Percentiles rank a stretch among this genome's conserved stretches.
Evolutionary conservation across 768 basidiomycete genomes (phyloP).

Genomic region (Tricholoma furcatifolium): DNA sequence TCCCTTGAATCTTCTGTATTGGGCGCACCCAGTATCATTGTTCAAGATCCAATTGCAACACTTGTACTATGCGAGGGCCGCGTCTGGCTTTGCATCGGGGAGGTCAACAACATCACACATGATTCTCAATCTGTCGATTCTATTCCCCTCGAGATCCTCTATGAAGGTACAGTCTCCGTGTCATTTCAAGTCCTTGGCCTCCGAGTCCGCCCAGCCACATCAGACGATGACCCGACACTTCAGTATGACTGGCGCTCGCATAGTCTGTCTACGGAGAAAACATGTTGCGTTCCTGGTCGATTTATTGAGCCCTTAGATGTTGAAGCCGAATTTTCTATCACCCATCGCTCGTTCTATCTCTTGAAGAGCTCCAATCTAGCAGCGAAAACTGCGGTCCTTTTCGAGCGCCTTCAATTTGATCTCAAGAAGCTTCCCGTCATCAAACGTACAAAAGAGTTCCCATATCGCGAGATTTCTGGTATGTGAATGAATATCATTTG

Average conservation of each 20-base stretch:
- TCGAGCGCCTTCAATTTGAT: neutral
- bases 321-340: constrained; percentile 4
- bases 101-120: constrained; percentile 4
- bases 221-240: constrained; percentile 16
- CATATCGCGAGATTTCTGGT: constrained; percentile 4
- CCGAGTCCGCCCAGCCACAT: constrained; percentile 14
- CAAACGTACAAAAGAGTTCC: neutral
- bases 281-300: constrained; percentile 15
- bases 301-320: constrained; percentile 18
- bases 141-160: constrained; percentile 12
- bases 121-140: constrained; percentile 7
- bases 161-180: constrained; percentile 7
- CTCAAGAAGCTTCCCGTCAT: constrained; percentile 1
- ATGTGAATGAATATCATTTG: too few species aligned
- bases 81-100: constrained; percentile 14
- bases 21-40: neutral
- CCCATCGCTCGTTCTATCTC: constrained; percentile 1
- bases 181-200: constrained; percentile 19
- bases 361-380: constrained; percentile 2
- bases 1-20: too few species aligned
- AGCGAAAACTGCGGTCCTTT: neutral
- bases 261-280: constrained; percentile 2
- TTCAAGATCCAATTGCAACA: constrained; percentile 15
- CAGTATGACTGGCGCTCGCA: constrained; percentile 20
- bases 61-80: constrained; percentile 10